Percentiles rank a stretch among this genome's conserved stretches.
phyloP scores from a whole-genome alignment of 2,329 filamentous ascomycete species.

The Daldinia sp. region DNA sequence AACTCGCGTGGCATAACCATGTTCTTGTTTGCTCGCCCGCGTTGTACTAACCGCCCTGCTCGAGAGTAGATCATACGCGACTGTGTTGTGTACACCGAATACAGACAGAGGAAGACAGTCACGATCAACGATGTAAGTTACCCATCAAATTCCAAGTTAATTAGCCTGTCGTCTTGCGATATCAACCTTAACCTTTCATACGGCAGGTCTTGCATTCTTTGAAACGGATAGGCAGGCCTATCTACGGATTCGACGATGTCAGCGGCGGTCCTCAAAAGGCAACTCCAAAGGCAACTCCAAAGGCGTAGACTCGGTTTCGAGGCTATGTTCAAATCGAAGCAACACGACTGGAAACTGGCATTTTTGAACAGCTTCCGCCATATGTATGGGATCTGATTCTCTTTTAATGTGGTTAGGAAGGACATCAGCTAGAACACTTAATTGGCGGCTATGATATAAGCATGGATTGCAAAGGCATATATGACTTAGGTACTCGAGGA shows the following conservation, averaged over 20 bases:
- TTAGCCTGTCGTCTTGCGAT: neutral
- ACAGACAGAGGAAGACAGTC: conserved; percentile 67
- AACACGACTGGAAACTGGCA: too few relatives aligned
- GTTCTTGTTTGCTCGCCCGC: conserved; percentile 11
- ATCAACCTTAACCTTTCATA: conserved; percentile 11
- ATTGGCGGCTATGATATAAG: too few relatives aligned
- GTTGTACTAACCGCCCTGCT: conserved; percentile 4
- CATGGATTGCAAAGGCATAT: too few relatives aligned
- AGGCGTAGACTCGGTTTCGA: neutral
- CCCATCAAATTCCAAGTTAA: neutral
- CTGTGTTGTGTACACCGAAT: conserved; percentile 60
- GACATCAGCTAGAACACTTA: too few relatives aligned
- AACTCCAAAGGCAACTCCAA: neutral
- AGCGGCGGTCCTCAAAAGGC: neutral
- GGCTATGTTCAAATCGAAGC: neutral
- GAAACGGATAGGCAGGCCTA: conserved; percentile 56
- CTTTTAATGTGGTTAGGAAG: too few relatives aligned
- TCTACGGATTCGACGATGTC: conserved; percentile 65
- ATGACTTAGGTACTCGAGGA: too few relatives aligned
- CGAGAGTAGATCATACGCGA: conserved; percentile 59
- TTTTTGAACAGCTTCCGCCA: too few relatives aligned
- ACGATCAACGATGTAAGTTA: conserved; percentile 66
- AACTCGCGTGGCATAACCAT: conserved; percentile 4
- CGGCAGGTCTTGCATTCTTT: conserved; percentile 63
- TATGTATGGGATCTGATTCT: too few relatives aligned